A percentile compares a stretch with the other conserved stretches of the same genome.
phyloP scores from a whole-genome alignment of 495 filamentous ascomycete genomes.

The Daldinia childiae region DNA sequence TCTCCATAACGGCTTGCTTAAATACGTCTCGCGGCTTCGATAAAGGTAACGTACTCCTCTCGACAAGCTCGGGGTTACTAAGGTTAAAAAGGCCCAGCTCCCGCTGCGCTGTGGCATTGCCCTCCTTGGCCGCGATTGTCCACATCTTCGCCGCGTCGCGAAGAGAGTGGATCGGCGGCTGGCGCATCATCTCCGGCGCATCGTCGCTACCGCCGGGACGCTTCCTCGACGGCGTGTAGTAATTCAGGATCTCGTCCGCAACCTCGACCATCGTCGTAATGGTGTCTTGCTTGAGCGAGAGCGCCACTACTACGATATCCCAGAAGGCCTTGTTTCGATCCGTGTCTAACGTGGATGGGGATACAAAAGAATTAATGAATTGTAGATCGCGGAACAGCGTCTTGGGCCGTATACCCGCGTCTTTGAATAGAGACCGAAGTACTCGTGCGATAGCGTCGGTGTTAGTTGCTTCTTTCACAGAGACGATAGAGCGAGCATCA shows the following conservation, averaged over 20 bases:
- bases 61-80: constrained; percentile 88
- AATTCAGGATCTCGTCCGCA: constrained; percentile 76
- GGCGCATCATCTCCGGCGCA: constrained; percentile 49
- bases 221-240: constrained; percentile 58
- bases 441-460: constrained; percentile 83
- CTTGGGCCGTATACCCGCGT: constrained; percentile 80
- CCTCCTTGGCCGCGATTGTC: constrained; percentile 94
- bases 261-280: constrained; percentile 90
- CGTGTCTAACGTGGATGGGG: constrained; percentile 80
- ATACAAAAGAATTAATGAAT: constrained; percentile 93
- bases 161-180: constrained; percentile 67
- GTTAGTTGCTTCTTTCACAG: constrained; percentile 57
- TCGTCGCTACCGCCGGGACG: constrained; percentile 40
- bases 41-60: constrained; percentile 83
- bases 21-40: constrained; percentile 89
- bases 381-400: constrained; percentile 95
- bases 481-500: constrained; percentile 55
- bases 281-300: constrained; percentile 89
- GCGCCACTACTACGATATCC: constrained; percentile 88
- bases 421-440: constrained; percentile 80
- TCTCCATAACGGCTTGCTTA: constrained; percentile 86
- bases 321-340: constrained; percentile 93
- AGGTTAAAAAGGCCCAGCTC: constrained; percentile 95
- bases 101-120: constrained; percentile 89
- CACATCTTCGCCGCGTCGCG: constrained; percentile 91